Evolutionary conservation across 2,329 filamentous ascomycete genomes (phyloP).

Genomic region (Claviceps citrina): DNA sequence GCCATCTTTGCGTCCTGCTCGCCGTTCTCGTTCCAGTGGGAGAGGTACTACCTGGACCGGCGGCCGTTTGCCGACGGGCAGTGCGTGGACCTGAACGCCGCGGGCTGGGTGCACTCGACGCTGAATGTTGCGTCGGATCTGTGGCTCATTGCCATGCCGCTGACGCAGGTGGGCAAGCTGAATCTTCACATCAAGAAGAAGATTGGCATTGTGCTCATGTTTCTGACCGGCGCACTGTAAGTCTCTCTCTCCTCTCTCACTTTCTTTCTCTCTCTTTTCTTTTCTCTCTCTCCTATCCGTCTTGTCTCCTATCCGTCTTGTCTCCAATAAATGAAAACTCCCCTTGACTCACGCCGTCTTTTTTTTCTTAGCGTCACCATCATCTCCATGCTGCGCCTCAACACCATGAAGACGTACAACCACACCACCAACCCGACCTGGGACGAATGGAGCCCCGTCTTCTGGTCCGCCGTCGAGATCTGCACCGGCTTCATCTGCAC

Average conservation of each 20-base stretch:
- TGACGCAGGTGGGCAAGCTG: slow-evolving; percentile 1
- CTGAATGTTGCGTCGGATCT: slow-evolving; percentile 1
- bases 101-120: not conserved
- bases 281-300: not conserved
- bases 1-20: slow-evolving; percentile 22
- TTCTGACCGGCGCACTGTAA: slow-evolving; percentile 3
- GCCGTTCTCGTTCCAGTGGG: slow-evolving; percentile 26
- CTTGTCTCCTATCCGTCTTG: not conserved
- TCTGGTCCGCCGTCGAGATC: slow-evolving; percentile 4
- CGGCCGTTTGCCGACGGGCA: not conserved
- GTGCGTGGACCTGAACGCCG: not conserved
- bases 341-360: too few species aligned
- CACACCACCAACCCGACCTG: slow-evolving; percentile 3
- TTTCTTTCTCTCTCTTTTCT: not conserved
- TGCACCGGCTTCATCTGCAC: slow-evolving; percentile 4
- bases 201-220: slow-evolving; percentile 4
- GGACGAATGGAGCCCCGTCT: slow-evolving; percentile 1
- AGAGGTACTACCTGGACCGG: slow-evolving; percentile 10
- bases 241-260: not conserved
- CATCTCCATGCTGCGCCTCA: slow-evolving; percentile 3
- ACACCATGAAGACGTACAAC: not conserved
- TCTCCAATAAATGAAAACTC: not conserved
- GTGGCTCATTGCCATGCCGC: slow-evolving; percentile 4
- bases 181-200: slow-evolving; percentile 4
- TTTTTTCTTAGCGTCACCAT: slow-evolving; percentile 1